Evolutionary conservation across 1,139 yeast species (phyloP), one percentile per base, ranked within the genome.

Genomic region (Pichia kudriavzevii): DNA sequence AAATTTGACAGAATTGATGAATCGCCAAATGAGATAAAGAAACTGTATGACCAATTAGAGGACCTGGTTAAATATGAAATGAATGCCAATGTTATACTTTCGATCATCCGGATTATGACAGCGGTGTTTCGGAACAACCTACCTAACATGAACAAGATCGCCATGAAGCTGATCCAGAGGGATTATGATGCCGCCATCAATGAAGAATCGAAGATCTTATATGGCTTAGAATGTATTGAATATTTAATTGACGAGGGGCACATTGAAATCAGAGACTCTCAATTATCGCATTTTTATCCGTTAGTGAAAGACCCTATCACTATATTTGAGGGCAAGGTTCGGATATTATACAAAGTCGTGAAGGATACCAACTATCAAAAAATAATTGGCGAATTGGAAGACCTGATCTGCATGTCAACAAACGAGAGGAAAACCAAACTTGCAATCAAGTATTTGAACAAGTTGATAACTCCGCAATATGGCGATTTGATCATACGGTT

Each of bases 261-360:
- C 9, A 16, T 51, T 7, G 12, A 31, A 2, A 43, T 54, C 24
- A 31, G 30, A 12, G 22, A 39, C 5, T 30, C 41, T 14, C 49
- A 53, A 33, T 19, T 46, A 34, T 67, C 64, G 33, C 63, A 65
- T 32, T 85, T 87, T 50, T 73, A 66, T 44, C 57, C 85, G 1
- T 64, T 66, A 21, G 83, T 91, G 1, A 52, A 61, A 2, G 95
- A 87, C 48, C 48, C 64, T 1, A 35, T 50, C 1, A 51, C 55
- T 1, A 61, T 72, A 6, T 67, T 83, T 10, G 58, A 59, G 32
- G 58, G 69, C 35, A 88, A 87, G 55, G 56, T 88, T n/a, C 67
- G 67, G 32, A 72, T 85, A 18, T 58, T 88, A 30, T 68, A 88
- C 2, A 59, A 67, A 13, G 55, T 85, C 19, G 71, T 77, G 24